Evolutionary conservation across 345 rosid genomes (phyloP), one percentile per base, ranked within the genome.

Genomic region (Acer yangbiense): DNA sequence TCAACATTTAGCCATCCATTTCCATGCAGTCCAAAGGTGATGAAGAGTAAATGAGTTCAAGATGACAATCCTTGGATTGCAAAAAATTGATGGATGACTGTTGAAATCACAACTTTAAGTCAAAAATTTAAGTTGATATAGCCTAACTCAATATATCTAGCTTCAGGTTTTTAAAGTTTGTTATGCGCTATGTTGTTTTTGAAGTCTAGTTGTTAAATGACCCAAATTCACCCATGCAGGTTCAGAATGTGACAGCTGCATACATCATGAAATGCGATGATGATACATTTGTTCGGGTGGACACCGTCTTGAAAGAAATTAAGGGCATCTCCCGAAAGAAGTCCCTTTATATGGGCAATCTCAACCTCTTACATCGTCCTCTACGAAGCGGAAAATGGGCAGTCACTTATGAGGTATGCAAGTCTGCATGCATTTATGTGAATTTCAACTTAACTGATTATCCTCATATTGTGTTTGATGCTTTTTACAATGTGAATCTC

Each of bases 281-380:
- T 78, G 99, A 91, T 86, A 94, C 97, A 68, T 94, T 96, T 85
- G 88, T 94, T 43, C 87, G 99, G 82, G 79, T 93, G 58, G 98
- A 91, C 44, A 81, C 90, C 23, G 92, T 95, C 82, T 77, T 95
- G 89, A 89, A 88, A 87, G 91, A 96, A 87, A 90, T 94, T 23
- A 90, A 87, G 52, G 81, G 90, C 66, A 81, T 90, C 79, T 80
- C 93, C 73, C 78, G 74, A 9, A 85, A 85, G 77, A 89, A 76
- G 77, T 84, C 98, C n/a, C 95, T 96, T 71, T 96, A 96, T 78
- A 96, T 94, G 99, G 98, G 98, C 50, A 96, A 94, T 83, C 92
- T 96, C 77, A 94, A 96, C 77, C 98, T 96, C 75, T 83, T 91
- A 71, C 99, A 96, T 79, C 98, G 98, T 50, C 99, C 99, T 65